Base-by-base conservation (phyloP, 2,329 filamentous ascomycete species). In the Colletotrichum sidae region DNA sequence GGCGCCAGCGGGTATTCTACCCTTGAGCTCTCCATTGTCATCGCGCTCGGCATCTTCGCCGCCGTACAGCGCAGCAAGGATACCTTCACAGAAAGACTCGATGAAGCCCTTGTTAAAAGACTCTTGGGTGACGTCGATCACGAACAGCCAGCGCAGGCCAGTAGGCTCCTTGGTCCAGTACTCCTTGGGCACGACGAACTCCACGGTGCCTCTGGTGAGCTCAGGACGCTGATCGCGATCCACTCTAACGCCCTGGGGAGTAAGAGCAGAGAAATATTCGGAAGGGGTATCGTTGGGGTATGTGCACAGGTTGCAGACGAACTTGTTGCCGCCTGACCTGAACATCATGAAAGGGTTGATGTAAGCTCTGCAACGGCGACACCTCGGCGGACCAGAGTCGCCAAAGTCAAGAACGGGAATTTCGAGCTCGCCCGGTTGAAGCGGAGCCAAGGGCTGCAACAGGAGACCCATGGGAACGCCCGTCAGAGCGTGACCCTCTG, bases 311-410 rank as follows among this genome's bases (percentile, higher is more conserved):
- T 99, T 99, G 82, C 96, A 99, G 56, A 97, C 93, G 76, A 97
- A 96, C 76, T 97, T 97, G 80, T 95, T 97, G 62, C 96, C 96
- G 42, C 95, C 95, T 13, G 92, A 91, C 65, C 92, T 88, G 84
- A 99, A 99, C 75, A 94, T 92, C 96, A 99, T 98, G 76, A 99
- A 99, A 2, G 96, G 96, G 75, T 99, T 99, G 80, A 99, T 96
- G 79, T 99, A 99, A 12, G 95, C 92, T 75, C 96, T 88, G 82
- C 96, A 99, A 80, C 96, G 87, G 72, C 93, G 89, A 79, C 96
- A 99, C 76, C 96, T 88, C 25, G 96, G 96, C 45, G 96, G 96
- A 0, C 96, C 96, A 44, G 82, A 81, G 46, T 97, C 94, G 53
- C 96, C 96, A 83, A 98, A 99, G 79, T 99, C 96, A 33, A 99